phyloP scores from a whole-genome alignment of 176 grass and related monocot genomes.

The Hordeum marinum region DNA sequence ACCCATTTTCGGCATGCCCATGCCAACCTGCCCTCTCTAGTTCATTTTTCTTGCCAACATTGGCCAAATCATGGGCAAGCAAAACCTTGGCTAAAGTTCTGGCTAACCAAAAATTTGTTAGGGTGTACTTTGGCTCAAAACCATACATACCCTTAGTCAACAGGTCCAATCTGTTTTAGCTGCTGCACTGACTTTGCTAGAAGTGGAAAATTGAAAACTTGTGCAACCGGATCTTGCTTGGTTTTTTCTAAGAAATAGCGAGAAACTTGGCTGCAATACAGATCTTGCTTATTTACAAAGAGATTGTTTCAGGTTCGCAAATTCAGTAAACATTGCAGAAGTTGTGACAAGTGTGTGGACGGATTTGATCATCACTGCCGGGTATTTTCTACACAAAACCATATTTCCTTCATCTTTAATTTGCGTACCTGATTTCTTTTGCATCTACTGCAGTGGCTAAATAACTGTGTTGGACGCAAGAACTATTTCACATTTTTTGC shows the following conservation, averaged over 20 bases:
- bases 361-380: conserved; percentile 98
- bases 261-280: background rate
- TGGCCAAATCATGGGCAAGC: no score
- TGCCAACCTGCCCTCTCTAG: no score
- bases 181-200: conserved; percentile 1
- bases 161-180: background rate
- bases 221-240: background rate
- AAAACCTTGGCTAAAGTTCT: no score
- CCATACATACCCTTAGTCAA: background rate
- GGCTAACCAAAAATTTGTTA: no score
- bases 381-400: conserved; percentile 49
- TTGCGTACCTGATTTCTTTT: conserved; percentile 7
- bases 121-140: no score
- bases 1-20: no score
- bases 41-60: no score
- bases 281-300: background rate
- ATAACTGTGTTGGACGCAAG: conserved; percentile 96
- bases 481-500: conserved; percentile 90
- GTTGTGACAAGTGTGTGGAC: conserved; percentile 99
- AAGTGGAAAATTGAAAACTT: conserved; percentile 1
- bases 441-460: conserved; percentile 79
- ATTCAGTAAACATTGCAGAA: conserved; percentile 98
- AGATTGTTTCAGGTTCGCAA: conserved; percentile 66
- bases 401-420: conserved; percentile 9
- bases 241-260: background rate